Evolutionary conservation across 495 filamentous ascomycete genomes (phyloP).

Genomic region (Friedmanniomyces endolithicus): DNA sequence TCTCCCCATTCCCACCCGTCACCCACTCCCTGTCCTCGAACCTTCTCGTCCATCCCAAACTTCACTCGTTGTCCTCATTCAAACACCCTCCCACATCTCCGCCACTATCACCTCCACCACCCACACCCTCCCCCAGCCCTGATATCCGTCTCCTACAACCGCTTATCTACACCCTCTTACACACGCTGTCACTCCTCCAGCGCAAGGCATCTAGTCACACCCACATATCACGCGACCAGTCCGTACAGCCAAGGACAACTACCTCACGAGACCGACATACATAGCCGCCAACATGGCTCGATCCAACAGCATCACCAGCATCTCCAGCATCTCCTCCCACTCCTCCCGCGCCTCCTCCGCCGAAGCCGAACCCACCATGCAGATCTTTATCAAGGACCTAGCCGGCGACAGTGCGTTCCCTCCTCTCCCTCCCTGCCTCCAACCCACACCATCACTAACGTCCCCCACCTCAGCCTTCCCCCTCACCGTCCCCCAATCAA

Average conservation of each 20-base stretch:
- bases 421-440: constrained; percentile 26
- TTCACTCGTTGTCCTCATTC: neutral
- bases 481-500: constrained; percentile 32
- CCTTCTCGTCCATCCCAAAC: too few species aligned
- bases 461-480: constrained; percentile 30
- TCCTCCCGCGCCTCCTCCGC: constrained; percentile 20
- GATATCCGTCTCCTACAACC: neutral
- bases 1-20: neutral
- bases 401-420: constrained; percentile 35
- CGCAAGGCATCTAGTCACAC: neutral
- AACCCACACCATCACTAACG: neutral
- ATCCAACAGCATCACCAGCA: constrained; percentile 24
- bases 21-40: neutral
- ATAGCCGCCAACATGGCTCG: constrained; percentile 19
- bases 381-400: constrained; percentile 41
- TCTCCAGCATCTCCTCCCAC: constrained; percentile 27
- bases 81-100: neutral
- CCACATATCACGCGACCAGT: neutral
- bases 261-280: neutral
- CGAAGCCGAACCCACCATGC: constrained; percentile 32
- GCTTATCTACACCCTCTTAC: neutral
- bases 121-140: too few species aligned
- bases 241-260: neutral
- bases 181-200: neutral
- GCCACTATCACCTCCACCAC: too few species aligned